These are phyloP conservation scores for Aspergillus arachidicola DNA, from an alignment of 2,329 filamentous ascomycete genomes.

Conservation along the genomic window DNA sequence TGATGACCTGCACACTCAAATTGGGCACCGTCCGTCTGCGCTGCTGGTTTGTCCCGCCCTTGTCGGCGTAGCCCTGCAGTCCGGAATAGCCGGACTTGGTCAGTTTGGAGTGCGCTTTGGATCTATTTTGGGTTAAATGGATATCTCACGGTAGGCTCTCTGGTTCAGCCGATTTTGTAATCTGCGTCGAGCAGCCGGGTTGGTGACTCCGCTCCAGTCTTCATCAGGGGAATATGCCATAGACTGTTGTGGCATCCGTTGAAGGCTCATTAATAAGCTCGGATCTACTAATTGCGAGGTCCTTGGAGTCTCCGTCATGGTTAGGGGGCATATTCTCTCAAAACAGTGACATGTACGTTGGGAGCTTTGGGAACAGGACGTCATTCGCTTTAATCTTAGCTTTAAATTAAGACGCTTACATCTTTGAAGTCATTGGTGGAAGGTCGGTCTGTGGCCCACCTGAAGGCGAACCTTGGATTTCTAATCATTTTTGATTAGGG, in stretches of 20 bases:
- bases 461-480: not conserved
- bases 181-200: slow-evolving; percentile 17
- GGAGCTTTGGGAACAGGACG: not conserved
- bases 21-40: not conserved
- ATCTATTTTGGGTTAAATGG: not conserved
- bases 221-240: not conserved
- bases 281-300: not conserved
- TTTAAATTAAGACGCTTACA: not conserved
- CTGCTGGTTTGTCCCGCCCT: not conserved
- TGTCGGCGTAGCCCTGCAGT: not conserved
- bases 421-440: not conserved
- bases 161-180: slow-evolving; percentile 28
- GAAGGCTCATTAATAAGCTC: not conserved
- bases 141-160: slow-evolving; percentile 21
- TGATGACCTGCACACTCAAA: not conserved
- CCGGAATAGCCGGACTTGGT: not conserved
- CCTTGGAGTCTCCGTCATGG: not conserved
- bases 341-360: not conserved
- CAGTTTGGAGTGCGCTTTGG: not conserved
- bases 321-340: too few species aligned
- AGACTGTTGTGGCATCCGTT: not conserved
- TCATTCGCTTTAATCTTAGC: not conserved
- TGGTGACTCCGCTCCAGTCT: slow-evolving; percentile 19
- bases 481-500: not conserved
- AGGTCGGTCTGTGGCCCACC: too few species aligned